Conservation (phyloP, 441 rosid species). For the Gossypium laxum region DNA sequence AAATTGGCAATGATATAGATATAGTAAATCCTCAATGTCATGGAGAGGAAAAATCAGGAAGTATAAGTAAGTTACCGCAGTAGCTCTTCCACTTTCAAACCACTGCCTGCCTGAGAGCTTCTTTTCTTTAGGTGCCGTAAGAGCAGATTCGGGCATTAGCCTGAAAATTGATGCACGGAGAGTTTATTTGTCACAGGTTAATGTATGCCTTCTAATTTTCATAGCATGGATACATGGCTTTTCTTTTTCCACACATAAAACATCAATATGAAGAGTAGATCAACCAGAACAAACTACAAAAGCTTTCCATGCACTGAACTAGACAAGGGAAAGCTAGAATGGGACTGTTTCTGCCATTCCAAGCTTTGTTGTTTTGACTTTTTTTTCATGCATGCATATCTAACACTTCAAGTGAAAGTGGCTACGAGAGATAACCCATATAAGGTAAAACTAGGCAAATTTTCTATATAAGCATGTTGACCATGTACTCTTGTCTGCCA, state of each 20-base stretch:
- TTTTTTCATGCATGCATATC: neutral
- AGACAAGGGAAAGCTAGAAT: neutral
- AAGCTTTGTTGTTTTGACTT: neutral
- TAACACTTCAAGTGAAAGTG: neutral
- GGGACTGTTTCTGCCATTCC: neutral
- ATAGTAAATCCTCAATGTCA: neutral
- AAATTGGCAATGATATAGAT: neutral
- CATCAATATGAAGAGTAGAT: neutral
- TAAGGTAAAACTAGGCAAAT: neutral
- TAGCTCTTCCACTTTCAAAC: conserved; percentile 83
- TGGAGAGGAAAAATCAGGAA: neutral
- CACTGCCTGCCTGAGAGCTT: conserved; percentile 85
- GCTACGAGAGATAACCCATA: neutral
- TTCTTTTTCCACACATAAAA: neutral
- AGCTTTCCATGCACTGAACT: neutral
- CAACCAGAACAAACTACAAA: conserved; percentile 2
- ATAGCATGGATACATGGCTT: neutral
- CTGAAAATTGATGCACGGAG: conserved; percentile 26
- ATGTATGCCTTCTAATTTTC: neutral
- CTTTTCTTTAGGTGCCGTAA: conserved; percentile 65
- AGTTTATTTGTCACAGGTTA: neutral
- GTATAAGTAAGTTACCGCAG: conserved; percentile 24
- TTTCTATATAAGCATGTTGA: neutral
- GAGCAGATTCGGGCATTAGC: conserved; percentile 89
- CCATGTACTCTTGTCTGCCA: neutral